These are phyloP conservation scores for Talaromyces adpressus DNA, from an alignment of 495 filamentous ascomycete species.

Conservation along the genomic window DNA sequence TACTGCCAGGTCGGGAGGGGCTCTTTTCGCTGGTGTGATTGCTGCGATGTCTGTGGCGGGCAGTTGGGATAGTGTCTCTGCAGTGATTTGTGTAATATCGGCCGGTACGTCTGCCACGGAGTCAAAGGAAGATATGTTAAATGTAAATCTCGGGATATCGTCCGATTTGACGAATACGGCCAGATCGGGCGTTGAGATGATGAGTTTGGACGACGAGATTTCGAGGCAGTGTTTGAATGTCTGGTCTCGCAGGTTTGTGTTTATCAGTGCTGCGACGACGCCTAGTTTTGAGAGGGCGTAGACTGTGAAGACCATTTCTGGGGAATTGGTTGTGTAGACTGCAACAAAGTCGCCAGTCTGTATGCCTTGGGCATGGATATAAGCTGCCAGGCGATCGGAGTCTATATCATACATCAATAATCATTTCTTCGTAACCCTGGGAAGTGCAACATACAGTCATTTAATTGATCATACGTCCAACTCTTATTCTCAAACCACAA, in stretches of 20 bases:
- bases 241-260: constrained; percentile 72
- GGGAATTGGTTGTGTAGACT: constrained; percentile 60
- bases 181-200: constrained; percentile 53
- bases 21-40: constrained; percentile 27
- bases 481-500: constrained; percentile 47
- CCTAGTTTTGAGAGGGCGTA: constrained; percentile 81
- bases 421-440: background rate
- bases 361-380: constrained; percentile 30
- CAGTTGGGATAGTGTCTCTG: background rate
- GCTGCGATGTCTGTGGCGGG: background rate
- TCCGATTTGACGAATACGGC: constrained; percentile 28
- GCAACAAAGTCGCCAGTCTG: constrained; percentile 34
- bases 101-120: constrained; percentile 33
- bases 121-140: constrained; percentile 36
- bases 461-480: constrained; percentile 43
- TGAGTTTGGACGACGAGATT: constrained; percentile 56
- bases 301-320: constrained; percentile 70
- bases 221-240: constrained; percentile 77
- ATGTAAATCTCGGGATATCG: constrained; percentile 31
- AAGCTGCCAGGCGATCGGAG: constrained; percentile 37
- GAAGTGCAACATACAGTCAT: constrained; percentile 28
- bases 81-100: background rate
- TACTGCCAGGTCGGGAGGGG: constrained; percentile 48
- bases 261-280: constrained; percentile 80
- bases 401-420: background rate